Evolutionary conservation across 257 asterid genomes (phyloP), one percentile per base, ranked within the genome.

Genomic region (Nicotiana attenuata): DNA sequence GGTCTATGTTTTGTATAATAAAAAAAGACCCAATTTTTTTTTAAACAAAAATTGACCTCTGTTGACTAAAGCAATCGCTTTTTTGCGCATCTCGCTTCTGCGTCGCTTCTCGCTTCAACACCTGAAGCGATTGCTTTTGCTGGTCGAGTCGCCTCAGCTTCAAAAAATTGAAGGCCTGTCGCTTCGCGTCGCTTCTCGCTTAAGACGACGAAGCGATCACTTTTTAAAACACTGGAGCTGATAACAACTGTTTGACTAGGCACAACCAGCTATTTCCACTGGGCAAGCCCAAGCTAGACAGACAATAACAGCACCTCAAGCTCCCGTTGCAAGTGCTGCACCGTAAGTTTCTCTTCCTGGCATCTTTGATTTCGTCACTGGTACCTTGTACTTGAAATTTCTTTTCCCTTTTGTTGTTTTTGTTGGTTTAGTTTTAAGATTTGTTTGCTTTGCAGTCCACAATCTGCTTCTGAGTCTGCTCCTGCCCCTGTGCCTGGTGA

Each of bases 231-330:
- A 31, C 35, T 31, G 0, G 35, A 31, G 35, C 35, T 73, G 79
- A 47, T 47, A 73, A 14, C 20, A 17, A 38, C 81, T 65, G 19
- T 68, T 83, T 85, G 29, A 80, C 26, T 63, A 90, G 97, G 78
- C 84, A 26, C 93, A 90, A 87, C 90, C 92, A 80, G 90, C 87
- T 67, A 80, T 85, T 76, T 88, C 89, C 77, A 82, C 94, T 59
- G 81, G 90, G 52, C 93, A 47, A 85, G 90, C 94, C 52, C 93
- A 38, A 85, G 90, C 94, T 76, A 81, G 92, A 2, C 91, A 87
- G 87, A 93, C 92, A 3, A 90, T 87, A 55, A 66, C 96, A 66
- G 90, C 92, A 75, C 87, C 91, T 85, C 93, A 89, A 77, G 78
- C 91, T 65, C 87, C 92, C 79, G 86, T 90, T 45, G 84, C 91